A percentile compares a stretch with the other conserved stretches of the same genome.
These are phyloP conservation scores for Myxozyma monticola DNA, from an alignment of 805 yeast species.

Conservation along the genomic window DNA sequence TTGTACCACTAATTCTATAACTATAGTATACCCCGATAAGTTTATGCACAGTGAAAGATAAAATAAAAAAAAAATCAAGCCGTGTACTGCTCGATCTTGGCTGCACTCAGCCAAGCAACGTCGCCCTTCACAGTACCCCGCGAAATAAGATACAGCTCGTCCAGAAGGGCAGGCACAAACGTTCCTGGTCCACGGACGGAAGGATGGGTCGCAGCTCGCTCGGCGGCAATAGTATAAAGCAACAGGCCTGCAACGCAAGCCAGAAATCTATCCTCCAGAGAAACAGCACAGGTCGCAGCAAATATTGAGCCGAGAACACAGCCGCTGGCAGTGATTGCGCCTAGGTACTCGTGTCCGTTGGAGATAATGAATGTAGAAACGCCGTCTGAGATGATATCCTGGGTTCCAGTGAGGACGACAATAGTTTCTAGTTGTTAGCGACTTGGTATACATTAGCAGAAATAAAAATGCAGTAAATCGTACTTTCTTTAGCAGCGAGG, in stretches of 20 bases:
- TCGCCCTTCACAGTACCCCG: slow-evolving; percentile 1
- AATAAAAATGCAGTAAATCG: background rate
- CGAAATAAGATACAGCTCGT: slow-evolving; percentile 38
- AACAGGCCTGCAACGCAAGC: slow-evolving; percentile 54
- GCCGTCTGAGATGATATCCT: slow-evolving; percentile 55
- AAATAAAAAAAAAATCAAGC: no score
- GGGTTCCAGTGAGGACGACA: slow-evolving; percentile 70
- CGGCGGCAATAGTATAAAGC: slow-evolving; percentile 64
- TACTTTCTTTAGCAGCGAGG: slow-evolving; percentile 23
- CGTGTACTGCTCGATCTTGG: slow-evolving; percentile 16
- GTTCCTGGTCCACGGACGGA: slow-evolving; percentile 53
- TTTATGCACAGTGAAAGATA: background rate
- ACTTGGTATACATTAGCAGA: slow-evolving; percentile 17
- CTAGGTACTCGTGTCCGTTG: slow-evolving; percentile 68
- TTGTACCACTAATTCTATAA: no score
- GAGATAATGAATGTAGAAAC: slow-evolving; percentile 37
- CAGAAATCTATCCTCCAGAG: slow-evolving; percentile 41
- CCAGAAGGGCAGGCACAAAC: slow-evolving; percentile 51
- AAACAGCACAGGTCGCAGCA: slow-evolving; percentile 56
- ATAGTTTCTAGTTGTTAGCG: slow-evolving; percentile 42
- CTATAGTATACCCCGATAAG: background rate
- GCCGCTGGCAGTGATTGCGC: slow-evolving; percentile 75
- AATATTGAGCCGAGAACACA: slow-evolving; percentile 77
- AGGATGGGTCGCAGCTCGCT: slow-evolving; percentile 46
- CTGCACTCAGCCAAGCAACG: slow-evolving; percentile 20